Base-by-base conservation (phyloP, 768 basidiomycete genomes). In the Termitomyces heimii region DNA sequence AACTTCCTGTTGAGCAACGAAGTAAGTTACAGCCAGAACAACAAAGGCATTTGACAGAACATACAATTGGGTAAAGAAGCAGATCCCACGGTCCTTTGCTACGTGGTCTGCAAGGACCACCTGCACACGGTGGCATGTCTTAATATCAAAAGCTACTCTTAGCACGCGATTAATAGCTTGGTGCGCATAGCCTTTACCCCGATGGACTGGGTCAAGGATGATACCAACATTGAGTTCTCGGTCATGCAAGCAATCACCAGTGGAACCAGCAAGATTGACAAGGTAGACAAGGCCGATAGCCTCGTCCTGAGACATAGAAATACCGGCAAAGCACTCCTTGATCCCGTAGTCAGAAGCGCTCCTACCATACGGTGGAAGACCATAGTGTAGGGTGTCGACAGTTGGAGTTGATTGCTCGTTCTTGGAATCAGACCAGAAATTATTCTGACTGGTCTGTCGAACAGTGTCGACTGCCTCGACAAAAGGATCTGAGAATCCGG, bases 181-280 rank as follows among this genome's bases (percentile, higher is more conserved):
- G 28, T 69, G 68, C 4, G 78, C 84, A 37, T 75, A 75, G 6
- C 82, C 82, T 29, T 70, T 65, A 3, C 70, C 65, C 13, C 75
- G 77, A 60, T 73, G 66, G 8, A 54, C 54, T 2, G 72, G 62
- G 12, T 67, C 60, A 29, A 88, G 59, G 53, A 82, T 71, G 60
- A 89, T 68, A 12, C 86, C 86, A 32, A 89, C 69, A 60, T 75
- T 81, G 22, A 80, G 73, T 65, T 88, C 83, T 4, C 71, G 66
- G 29, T 61, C 62, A 26, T 69, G 68, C 29, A 77, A 58, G 0
- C 71, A 70, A 56, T 72, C 71, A 24, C 3, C 28, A 31, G 63
- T 58, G 24, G 65, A 58, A 16, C 58, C 59, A 31, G 70, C 68
- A 1, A 74, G 68, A 5, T 64, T 63, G 14, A 62, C 66, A 28